Base-by-base conservation (phyloP, 1,284 basidiomycete genomes). In the Pseudozyma pruni region DNA sequence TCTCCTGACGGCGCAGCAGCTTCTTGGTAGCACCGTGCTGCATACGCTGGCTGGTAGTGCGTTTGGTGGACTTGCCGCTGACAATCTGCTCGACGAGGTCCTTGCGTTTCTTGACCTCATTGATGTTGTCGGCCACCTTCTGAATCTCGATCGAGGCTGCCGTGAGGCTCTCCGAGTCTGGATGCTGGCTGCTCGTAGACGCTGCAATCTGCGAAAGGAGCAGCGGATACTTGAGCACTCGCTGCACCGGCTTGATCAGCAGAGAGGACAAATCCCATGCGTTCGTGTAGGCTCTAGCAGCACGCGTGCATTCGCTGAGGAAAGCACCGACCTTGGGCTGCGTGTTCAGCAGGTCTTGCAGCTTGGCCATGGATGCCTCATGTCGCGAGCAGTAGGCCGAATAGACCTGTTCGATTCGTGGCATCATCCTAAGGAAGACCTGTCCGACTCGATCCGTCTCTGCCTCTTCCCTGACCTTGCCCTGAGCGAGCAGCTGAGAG, bases 211-310 rank as follows among this genome's bases (percentile, higher is more conserved):
- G 89, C 17, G 85, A 84, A 34, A 97, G 88, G 17, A 97, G 87
- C 11, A 96, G 86, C 0, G 94, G 90, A 80, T 97, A 97, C 82
- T 95, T 96, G 73, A 81, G 78, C 34, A 82, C 81, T 6, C 83
- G 80, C 67, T 84, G 83, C 2, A 84, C 83, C 3, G 83, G 83
- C 62, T 84, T 84, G 83, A 93, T 96, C 60, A 96, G 88, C 61
- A 96, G 87, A 1, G 93, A 95, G 8, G 91, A 87, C 40, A 97
- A 87, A 82, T 97, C 94, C 94, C 94, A 97, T 1, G 93, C 92
- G 76, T 93, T 91, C 0, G 93, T 83, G 16, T 80, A 68, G 17
- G 60, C 46, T 8, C 78, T 71, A n/a, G 80, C 79, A 13, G 63
- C 61, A 42, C 75, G 80, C 20, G 80, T 81, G 75, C 83, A 83